phyloP scores from a whole-genome alignment of 768 basidiomycete species.

The Cubamyces sp. region DNA sequence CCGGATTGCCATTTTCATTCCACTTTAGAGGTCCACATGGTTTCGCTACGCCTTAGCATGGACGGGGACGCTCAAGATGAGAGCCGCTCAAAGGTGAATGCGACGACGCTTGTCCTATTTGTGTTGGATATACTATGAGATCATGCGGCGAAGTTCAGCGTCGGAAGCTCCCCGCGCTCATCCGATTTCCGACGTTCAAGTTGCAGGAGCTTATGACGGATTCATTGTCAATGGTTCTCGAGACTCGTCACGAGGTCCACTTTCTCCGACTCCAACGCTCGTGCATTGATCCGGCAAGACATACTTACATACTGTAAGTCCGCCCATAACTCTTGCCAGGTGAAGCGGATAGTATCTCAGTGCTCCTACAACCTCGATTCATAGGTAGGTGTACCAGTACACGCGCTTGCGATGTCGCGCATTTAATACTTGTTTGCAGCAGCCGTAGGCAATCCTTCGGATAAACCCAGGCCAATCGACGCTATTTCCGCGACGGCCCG shows the following conservation, averaged over 20 bases:
- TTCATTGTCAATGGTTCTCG: not conserved
- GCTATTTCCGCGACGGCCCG: not conserved
- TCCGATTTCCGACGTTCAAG: too few relatives aligned
- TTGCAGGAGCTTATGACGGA: too few relatives aligned
- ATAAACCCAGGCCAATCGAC: conserved; percentile 11
- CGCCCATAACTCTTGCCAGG: not conserved
- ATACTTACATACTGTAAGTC: not conserved
- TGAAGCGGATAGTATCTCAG: too few relatives aligned
- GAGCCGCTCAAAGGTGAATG: too few relatives aligned
- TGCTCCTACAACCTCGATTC: too few relatives aligned
- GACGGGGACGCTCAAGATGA: too few relatives aligned
- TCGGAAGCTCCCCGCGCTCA: too few relatives aligned
- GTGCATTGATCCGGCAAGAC: not conserved
- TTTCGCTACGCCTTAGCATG: too few relatives aligned
- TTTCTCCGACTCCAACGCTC: conserved; percentile 5
- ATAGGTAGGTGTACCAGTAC: too few relatives aligned
- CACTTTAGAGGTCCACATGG: not conserved
- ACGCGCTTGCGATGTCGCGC: not conserved
- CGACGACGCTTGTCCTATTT: too few relatives aligned
- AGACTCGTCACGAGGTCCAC: not conserved
- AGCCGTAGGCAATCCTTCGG: not conserved
- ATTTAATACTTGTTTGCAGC: not conserved
- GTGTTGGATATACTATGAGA: too few relatives aligned
- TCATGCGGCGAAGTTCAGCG: too few relatives aligned
- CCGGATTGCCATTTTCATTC: not conserved